Evolutionary conservation across 306 rosid species (phyloP).

Genomic region (Rosa chinensis): DNA sequence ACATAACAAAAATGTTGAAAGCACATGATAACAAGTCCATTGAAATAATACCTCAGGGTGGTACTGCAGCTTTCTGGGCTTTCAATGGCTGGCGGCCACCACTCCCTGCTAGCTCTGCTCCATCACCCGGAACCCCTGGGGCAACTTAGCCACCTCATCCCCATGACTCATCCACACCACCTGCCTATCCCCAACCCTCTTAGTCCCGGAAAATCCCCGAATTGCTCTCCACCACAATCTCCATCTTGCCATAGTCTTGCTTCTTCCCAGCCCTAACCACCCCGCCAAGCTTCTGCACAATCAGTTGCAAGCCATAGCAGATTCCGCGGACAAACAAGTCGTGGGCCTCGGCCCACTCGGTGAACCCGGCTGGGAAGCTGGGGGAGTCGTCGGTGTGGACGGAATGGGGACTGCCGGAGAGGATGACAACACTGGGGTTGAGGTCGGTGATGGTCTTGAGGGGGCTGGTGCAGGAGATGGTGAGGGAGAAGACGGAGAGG

Average conservation of each 20-base stretch:
- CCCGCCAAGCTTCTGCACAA: constrained; percentile 88
- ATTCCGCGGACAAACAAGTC: constrained; percentile 67
- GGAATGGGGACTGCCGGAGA: constrained; percentile 95
- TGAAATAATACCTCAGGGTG: no score
- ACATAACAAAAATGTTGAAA: no score
- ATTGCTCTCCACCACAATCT: constrained; percentile 50
- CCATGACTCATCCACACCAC: constrained; percentile 96
- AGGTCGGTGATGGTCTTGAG: constrained; percentile 60
- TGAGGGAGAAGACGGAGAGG: constrained; percentile 80
- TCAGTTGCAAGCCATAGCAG: constrained; percentile 86
- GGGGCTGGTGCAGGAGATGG: constrained; percentile 68
- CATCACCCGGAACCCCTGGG: no score
- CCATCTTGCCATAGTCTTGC: constrained; percentile 97
- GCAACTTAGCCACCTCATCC: no score
- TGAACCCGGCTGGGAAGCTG: constrained; percentile 64
- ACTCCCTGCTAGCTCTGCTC: no score
- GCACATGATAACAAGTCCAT: no score
- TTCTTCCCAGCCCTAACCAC: constrained; percentile 59
- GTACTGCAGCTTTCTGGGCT: no score
- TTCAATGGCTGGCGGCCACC: no score
- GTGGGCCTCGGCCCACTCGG: no score
- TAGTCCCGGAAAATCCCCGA: constrained; percentile 44
- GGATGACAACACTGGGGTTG: constrained; percentile 75
- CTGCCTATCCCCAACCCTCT: constrained; percentile 48
- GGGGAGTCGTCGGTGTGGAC: constrained; percentile 79